These are phyloP conservation scores for Cytospora piceicola DNA, from an alignment of 2,329 filamentous ascomycete species.

Conservation along the genomic window DNA sequence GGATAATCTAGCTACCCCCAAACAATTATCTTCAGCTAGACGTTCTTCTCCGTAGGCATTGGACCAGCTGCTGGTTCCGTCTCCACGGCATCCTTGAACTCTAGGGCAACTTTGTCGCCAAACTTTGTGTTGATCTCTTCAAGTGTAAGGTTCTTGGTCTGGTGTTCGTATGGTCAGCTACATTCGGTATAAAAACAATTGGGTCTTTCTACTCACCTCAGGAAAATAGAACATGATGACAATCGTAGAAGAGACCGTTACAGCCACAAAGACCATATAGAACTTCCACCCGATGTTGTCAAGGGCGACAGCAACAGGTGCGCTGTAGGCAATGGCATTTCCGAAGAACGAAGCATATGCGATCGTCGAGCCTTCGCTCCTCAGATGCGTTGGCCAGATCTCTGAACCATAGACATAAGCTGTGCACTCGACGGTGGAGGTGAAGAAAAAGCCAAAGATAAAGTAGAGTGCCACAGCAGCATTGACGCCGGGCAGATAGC, in stretches of 20 bases:
- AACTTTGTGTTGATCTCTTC: slow-evolving; percentile 41
- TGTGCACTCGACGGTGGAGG: slow-evolving; percentile 36
- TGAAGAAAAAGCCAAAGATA: slow-evolving; percentile 35
- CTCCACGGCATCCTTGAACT: neutral
- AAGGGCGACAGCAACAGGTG: slow-evolving; percentile 30
- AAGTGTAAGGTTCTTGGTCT: slow-evolving; percentile 38
- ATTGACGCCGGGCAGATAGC: slow-evolving; percentile 33
- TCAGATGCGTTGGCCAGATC: slow-evolving; percentile 42
- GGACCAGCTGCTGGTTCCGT: neutral
- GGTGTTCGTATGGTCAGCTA: neutral
- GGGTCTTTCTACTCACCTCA: slow-evolving; percentile 14
- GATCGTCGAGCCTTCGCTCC: slow-evolving; percentile 33
- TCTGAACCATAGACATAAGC: slow-evolving; percentile 41
- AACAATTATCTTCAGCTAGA: neutral
- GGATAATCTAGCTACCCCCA: neutral
- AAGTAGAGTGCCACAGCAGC: slow-evolving; percentile 35
- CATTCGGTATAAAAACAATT: neutral
- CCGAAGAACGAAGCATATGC: slow-evolving; percentile 36
- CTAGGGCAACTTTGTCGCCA: slow-evolving; percentile 35
- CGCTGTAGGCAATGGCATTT: slow-evolving; percentile 33
- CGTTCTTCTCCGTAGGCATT: neutral
- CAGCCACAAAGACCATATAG: slow-evolving; percentile 37
- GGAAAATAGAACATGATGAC: slow-evolving; percentile 36
- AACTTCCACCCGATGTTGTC: slow-evolving; percentile 39
- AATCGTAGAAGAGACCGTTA: slow-evolving; percentile 35